Base-by-base conservation (phyloP, 768 basidiomycete genomes). In the Lactifluus subvellereus region DNA sequence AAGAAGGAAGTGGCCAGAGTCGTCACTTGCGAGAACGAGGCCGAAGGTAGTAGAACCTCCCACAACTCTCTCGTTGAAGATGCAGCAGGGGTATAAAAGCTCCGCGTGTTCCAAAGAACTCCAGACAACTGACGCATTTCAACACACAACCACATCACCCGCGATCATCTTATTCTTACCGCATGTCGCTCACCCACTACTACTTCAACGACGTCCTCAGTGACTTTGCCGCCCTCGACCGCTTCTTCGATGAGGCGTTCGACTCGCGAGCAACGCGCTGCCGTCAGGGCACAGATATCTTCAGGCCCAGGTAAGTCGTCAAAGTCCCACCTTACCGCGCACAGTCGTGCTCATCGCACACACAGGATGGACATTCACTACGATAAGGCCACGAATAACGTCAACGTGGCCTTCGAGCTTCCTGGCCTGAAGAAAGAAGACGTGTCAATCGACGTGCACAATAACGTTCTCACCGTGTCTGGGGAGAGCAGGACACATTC, bases 331-430 rank as follows among this genome's bases (percentile, higher is more conserved):
- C 8, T 20, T n/a, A 13, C 35, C 11, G 45, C n/a, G 11, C 5
- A 9, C 11, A 16, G 16, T 33, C 9, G 35, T 32, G 3, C 60
- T 54, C 35, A 54, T 40, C 2, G 45, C 20, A 18, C 27, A 6
- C 50, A 18, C 11, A 61, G 83, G 62, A 79, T 84, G 78, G 81
- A 84, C 64, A 69, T 83, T 11, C 79, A 82, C 64, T 81, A 84
- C 65, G 73, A 82, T 57, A 38, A 66, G 2, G 75, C 80, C 22
- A 71, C 71, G 27, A 81, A 82, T 64, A 69, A 74, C 20, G 78
- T 86, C 57, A 81, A 79, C 1, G 84, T 82, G 37, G 70, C 75
- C 13, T 82, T 84, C 66, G 84, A 86, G 62, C 72, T 86, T 22
- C 82, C 85, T 1, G 84, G 83, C 14, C 43, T 84, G 50, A 74